These are phyloP conservation scores for Sporisorium scitamineum DNA, from an alignment of 1,284 basidiomycete species.

Conservation along the genomic window DNA sequence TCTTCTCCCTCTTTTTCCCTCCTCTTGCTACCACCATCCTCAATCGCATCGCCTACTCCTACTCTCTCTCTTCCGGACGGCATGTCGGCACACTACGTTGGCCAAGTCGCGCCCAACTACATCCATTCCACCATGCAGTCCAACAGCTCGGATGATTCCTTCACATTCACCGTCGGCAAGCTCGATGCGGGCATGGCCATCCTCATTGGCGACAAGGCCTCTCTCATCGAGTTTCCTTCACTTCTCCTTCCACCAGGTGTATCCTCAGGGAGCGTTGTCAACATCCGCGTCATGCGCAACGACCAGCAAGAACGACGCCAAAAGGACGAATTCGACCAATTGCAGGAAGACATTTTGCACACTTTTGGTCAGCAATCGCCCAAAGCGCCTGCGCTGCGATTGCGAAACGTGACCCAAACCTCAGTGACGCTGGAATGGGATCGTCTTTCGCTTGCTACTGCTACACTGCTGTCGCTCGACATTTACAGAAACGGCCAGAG, in stretches of 20 bases:
- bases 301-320: conserved; percentile 60
- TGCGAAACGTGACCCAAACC: conserved; percentile 67
- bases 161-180: conserved; percentile 69
- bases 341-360: conserved; percentile 66
- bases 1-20: neutral
- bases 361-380: conserved; percentile 62
- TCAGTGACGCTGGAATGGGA: conserved; percentile 68
- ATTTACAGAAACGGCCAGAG: conserved; percentile 66
- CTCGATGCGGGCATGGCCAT: conserved; percentile 68
- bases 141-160: conserved; percentile 43
- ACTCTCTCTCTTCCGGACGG: no score
- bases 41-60: neutral
- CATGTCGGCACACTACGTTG: conserved; percentile 55
- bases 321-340: conserved; percentile 59
- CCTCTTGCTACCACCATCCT: neutral
- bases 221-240: conserved; percentile 69
- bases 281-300: conserved; percentile 65
- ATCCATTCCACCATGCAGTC: conserved; percentile 48
- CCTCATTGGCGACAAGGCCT: conserved; percentile 67
- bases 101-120: conserved; percentile 57
- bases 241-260: conserved; percentile 65
- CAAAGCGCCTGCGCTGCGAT: conserved; percentile 55
- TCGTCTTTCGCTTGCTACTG: conserved; percentile 58
- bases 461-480: conserved; percentile 63
- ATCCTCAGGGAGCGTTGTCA: conserved; percentile 65